Conservation (phyloP, 345 rosid genomes). For the Corchorus capsularis region DNA sequence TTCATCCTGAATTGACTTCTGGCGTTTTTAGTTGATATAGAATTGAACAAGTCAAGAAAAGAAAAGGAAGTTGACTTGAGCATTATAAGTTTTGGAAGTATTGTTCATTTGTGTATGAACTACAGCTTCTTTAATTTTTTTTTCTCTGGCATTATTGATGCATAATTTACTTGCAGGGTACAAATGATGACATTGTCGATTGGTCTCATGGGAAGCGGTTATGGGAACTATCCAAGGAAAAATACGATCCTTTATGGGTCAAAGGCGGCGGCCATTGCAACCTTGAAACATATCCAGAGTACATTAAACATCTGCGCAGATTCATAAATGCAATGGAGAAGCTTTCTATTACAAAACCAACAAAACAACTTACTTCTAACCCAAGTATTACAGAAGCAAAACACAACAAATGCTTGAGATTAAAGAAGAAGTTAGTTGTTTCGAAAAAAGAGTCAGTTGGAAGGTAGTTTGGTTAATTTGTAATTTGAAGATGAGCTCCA, state of each 20-base stretch:
- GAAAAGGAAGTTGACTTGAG: no score
- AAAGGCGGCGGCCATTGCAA: constrained; percentile 99
- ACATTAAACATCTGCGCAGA: constrained; percentile 80
- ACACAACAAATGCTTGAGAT: constrained; percentile 71
- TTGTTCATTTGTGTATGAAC: no score
- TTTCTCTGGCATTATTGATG: constrained; percentile 10
- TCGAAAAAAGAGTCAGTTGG: constrained; percentile 4
- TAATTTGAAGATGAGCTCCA: constrained; percentile 12
- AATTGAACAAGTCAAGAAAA: no score
- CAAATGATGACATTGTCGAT: constrained; percentile 85
- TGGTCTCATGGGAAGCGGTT: constrained; percentile 85
- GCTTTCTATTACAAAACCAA: constrained; percentile 51
- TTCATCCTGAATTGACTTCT: no score
- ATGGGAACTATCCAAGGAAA: constrained; percentile 92
- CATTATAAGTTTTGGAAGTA: background rate
- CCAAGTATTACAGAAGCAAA: constrained; percentile 62
- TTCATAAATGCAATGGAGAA: constrained; percentile 92
- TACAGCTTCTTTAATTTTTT: no score
- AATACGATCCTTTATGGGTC: constrained; percentile 93
- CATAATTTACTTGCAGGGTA: constrained; percentile 58
- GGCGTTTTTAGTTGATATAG: no score
- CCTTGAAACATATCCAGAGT: constrained; percentile 92
- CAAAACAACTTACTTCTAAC: constrained; percentile 43
- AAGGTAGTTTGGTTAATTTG: constrained; percentile 7
- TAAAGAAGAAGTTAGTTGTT: constrained; percentile 47